Evolutionary conservation across 1,284 basidiomycete species (phyloP).

Genomic region (Tilletia setariae): DNA sequence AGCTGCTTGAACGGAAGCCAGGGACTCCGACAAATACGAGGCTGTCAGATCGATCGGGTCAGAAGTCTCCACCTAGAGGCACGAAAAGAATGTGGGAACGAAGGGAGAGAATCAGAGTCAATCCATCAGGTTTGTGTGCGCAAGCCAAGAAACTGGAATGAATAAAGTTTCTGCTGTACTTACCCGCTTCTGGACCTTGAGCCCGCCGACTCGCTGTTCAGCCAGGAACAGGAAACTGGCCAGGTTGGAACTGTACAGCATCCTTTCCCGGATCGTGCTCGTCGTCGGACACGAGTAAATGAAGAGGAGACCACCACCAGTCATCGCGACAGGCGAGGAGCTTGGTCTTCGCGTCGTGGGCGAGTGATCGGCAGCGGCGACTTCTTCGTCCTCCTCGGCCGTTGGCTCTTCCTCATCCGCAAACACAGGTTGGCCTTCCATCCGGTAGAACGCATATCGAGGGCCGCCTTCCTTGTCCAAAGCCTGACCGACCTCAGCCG

Average conservation of each 20-base stretch:
- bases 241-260: slow-evolving; percentile 43
- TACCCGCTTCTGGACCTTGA: slow-evolving; percentile 37
- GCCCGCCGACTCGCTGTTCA: slow-evolving; percentile 35
- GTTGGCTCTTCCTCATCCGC: neutral
- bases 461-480: neutral
- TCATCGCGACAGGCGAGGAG: neutral
- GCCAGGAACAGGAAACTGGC: slow-evolving; percentile 17
- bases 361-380: neutral
- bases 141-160: neutral
- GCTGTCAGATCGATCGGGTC: slow-evolving; percentile 13
- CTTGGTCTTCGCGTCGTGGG: slow-evolving; percentile 26
- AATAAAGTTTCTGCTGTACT: slow-evolving; percentile 15
- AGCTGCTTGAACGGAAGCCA: neutral
- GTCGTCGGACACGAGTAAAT: slow-evolving; percentile 41
- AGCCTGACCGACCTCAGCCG: slow-evolving; percentile 3
- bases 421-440: slow-evolving; percentile 6
- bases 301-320: slow-evolving; percentile 26
- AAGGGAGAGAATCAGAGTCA: neutral
- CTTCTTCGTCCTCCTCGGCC: neutral
- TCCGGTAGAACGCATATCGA: slow-evolving; percentile 2
- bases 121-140: neutral
- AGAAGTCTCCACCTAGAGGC: slow-evolving; percentile 14
- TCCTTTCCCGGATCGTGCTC: slow-evolving; percentile 36
- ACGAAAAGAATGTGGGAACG: neutral
- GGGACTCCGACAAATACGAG: neutral